Percentiles rank a stretch among this genome's conserved stretches.
Conservation (phyloP, 2,329 filamentous ascomycete genomes). For the Raffaelea albimanens region DNA sequence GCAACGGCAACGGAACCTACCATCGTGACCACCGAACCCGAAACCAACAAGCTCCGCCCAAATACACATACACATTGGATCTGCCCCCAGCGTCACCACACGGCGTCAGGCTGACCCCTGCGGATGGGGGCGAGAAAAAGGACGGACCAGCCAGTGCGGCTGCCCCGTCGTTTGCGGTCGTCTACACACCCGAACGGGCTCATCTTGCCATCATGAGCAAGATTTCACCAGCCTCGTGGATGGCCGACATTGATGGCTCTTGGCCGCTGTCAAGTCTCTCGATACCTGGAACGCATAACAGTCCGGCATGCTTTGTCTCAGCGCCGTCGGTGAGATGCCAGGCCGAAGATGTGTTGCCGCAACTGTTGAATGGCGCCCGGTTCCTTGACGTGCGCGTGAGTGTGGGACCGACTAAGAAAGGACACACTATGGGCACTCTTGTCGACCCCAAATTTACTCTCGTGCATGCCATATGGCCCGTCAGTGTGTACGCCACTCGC, state of each 20-base stretch:
- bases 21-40: neutral
- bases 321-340: constrained; percentile 92
- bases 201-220: constrained; percentile 61
- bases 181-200: constrained; percentile 50
- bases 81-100: constrained; percentile 52
- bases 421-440: constrained; percentile 13
- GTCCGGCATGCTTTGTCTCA: constrained; percentile 73
- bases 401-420: constrained; percentile 18
- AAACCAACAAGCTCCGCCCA: constrained; percentile 10
- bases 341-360: constrained; percentile 63
- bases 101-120: constrained; percentile 50
- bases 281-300: constrained; percentile 94
- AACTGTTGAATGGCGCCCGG: constrained; percentile 82
- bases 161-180: constrained; percentile 52
- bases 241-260: constrained; percentile 62
- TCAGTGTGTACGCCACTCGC: constrained; percentile 73
- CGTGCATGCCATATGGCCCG: constrained; percentile 83
- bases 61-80: constrained; percentile 55
- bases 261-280: constrained; percentile 71
- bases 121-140: constrained; percentile 22
- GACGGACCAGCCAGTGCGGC: constrained; percentile 17
- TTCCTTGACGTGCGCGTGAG: constrained; percentile 86
- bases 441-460: constrained; percentile 61
- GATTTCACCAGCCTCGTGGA: constrained; percentile 65
- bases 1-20: neutral